Evolutionary conservation across 441 rosid species (phyloP).

Genomic region (California macrophylla): DNA sequence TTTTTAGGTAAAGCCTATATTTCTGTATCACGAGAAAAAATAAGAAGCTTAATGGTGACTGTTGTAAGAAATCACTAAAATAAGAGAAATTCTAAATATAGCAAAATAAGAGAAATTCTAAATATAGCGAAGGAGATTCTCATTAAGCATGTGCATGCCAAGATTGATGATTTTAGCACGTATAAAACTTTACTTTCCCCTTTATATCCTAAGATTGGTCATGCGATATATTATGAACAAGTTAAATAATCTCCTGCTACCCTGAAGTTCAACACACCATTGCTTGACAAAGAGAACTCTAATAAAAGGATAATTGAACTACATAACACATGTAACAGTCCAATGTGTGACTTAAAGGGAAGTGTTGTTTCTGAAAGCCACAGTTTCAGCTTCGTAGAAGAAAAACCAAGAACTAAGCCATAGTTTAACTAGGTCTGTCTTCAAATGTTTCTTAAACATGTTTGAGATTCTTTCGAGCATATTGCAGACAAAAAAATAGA

Average conservation of each 20-base stretch:
- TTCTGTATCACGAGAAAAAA: slow-evolving; percentile 38
- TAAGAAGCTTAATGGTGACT: background rate
- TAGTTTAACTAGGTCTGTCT: background rate
- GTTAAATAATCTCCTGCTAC: background rate
- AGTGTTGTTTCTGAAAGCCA: background rate
- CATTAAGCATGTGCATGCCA: slow-evolving; percentile 21
- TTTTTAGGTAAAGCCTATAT: slow-evolving; percentile 71
- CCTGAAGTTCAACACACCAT: background rate
- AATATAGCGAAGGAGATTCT: background rate
- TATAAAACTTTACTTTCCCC: background rate
- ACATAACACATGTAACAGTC: background rate
- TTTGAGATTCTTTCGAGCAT: background rate
- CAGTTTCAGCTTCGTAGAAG: background rate
- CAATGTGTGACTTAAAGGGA: background rate
- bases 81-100: background rate
- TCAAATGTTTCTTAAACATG: background rate
- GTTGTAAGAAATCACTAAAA: background rate
- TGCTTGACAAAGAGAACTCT: background rate
- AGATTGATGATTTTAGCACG: background rate
- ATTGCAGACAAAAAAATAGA: background rate
- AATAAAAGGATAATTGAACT: background rate
- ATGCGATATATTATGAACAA: background rate
- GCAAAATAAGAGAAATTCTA: background rate
- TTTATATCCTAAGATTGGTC: background rate
- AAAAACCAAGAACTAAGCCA: background rate